Evolutionary conservation across 371 early-diverging fungal species (phyloP).

Genomic region (Apophysomyces sp.): DNA sequence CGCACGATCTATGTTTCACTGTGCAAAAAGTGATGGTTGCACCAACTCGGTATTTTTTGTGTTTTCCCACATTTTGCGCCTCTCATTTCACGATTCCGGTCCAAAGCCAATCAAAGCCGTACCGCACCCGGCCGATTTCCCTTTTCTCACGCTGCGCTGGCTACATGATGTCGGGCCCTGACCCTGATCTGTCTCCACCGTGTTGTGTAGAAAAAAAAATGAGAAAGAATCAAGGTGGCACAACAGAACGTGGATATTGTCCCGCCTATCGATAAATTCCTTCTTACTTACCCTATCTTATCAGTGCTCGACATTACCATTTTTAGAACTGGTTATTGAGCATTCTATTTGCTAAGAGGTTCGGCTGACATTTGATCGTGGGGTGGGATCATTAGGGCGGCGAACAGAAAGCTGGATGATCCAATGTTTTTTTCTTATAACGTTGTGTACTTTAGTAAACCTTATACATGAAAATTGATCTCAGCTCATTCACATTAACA

Average conservation of each 20-base stretch:
- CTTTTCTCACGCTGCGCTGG: neutral
- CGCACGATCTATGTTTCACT: conserved; percentile 2
- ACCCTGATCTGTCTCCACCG: neutral
- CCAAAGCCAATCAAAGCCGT: neutral
- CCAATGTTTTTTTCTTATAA: conserved; percentile 1
- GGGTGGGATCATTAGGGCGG: conserved; percentile 9
- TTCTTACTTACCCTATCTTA: neutral
- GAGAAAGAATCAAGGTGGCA: neutral
- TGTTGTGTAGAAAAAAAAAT: neutral
- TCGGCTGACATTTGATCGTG: neutral
- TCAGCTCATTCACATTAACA: neutral
- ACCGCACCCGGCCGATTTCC: neutral
- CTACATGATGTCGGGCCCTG: neutral
- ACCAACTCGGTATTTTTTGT: neutral
- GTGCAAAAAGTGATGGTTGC: neutral
- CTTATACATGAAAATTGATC: neutral
- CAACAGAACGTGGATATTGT: conserved; percentile 2
- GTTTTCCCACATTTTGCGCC: neutral
- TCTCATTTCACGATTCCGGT: neutral
- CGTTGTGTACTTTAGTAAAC: neutral
- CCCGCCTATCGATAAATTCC: conserved; percentile 1
- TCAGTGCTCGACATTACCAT: neutral
- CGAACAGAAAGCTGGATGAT: conserved; percentile 26
- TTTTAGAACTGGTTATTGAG: neutral
- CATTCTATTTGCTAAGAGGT: neutral